A percentile compares a stretch with the other conserved stretches of the same genome.
phyloP scores from a whole-genome alignment of 306 rosid genomes.

The Astragalus membranaceus region DNA sequence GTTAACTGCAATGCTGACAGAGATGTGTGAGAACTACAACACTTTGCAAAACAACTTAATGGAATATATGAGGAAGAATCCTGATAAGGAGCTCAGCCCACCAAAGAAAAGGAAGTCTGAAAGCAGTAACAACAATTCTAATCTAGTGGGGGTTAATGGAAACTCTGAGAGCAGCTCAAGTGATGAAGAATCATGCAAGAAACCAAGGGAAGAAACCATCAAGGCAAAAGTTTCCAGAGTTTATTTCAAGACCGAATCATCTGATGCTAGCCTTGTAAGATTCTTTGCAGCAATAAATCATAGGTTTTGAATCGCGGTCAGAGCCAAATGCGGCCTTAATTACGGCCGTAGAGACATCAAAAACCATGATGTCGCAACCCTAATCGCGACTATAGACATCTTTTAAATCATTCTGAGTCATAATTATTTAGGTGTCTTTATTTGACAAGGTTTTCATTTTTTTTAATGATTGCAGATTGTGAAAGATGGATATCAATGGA shows the following conservation, averaged over 20 bases:
- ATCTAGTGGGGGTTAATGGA: slow-evolving; percentile 33
- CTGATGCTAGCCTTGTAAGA: slow-evolving; percentile 78
- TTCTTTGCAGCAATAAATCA: not conserved
- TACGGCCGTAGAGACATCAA: too few relatives aligned
- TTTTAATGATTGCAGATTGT: slow-evolving; percentile 49
- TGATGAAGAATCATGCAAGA: slow-evolving; percentile 80
- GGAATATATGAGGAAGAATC: slow-evolving; percentile 60
- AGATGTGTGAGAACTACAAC: slow-evolving; percentile 84
- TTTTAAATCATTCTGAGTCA: not conserved
- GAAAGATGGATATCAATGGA: slow-evolving; percentile 96
- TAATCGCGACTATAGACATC: too few relatives aligned
- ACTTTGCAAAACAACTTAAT: slow-evolving; percentile 49
- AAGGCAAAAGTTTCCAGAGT: slow-evolving; percentile 58
- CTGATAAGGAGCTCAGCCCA: slow-evolving; percentile 53
- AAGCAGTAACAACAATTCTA: slow-evolving; percentile 42
- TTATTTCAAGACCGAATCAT: slow-evolving; percentile 58
- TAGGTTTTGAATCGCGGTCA: too few relatives aligned
- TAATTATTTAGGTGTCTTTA: not conserved
- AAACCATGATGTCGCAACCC: too few relatives aligned
- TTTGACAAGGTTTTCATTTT: slow-evolving; percentile 2
- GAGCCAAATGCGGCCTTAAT: too few relatives aligned
- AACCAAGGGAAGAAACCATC: slow-evolving; percentile 59
- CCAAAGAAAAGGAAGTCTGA: slow-evolving; percentile 78
- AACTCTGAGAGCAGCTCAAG: slow-evolving; percentile 91
- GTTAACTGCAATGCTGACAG: slow-evolving; percentile 63